Percentiles rank a stretch among this genome's conserved stretches.
Conservation (phyloP, 179 eudicot genomes). For the Heliamphora pulchella region DNA sequence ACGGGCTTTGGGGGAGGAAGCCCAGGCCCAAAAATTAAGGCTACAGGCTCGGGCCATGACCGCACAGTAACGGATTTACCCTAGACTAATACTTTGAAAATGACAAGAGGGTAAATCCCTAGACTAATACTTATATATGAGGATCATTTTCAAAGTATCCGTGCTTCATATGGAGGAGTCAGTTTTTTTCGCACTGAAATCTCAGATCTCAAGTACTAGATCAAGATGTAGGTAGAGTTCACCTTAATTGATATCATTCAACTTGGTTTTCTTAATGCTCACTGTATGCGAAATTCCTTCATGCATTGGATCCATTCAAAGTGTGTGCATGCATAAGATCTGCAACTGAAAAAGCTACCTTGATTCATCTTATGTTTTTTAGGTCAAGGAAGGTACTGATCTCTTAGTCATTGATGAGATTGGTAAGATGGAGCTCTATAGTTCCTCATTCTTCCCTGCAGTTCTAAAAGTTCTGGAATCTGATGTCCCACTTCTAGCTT, state of each 20-base stretch:
- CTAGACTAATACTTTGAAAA: too few relatives aligned
- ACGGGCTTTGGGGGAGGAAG: too few relatives aligned
- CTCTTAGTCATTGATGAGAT: constrained; percentile 83
- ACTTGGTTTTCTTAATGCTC: background rate
- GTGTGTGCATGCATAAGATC: background rate
- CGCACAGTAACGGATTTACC: too few relatives aligned
- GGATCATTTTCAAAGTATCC: background rate
- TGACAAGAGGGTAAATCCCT: too few relatives aligned
- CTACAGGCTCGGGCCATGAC: too few relatives aligned
- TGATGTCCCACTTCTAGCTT: constrained; percentile 68
- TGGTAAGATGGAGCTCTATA: constrained; percentile 91
- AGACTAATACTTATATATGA: background rate
- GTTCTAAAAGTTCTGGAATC: constrained; percentile 66
- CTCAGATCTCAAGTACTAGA: too few relatives aligned
- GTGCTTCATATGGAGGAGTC: background rate
- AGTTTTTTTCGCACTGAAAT: background rate
- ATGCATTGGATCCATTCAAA: background rate
- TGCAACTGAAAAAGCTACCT: background rate
- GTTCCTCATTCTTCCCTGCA: constrained; percentile 80
- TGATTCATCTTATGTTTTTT: constrained; percentile 17
- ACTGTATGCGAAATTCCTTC: background rate
- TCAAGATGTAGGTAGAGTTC: too few relatives aligned
- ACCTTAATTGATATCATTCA: background rate
- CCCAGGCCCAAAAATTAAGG: too few relatives aligned
- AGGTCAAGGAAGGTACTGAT: constrained; percentile 81